Evolutionary conservation across 2,329 filamentous ascomycete genomes (phyloP).

Genomic region (Fusarium bulbicola): DNA sequence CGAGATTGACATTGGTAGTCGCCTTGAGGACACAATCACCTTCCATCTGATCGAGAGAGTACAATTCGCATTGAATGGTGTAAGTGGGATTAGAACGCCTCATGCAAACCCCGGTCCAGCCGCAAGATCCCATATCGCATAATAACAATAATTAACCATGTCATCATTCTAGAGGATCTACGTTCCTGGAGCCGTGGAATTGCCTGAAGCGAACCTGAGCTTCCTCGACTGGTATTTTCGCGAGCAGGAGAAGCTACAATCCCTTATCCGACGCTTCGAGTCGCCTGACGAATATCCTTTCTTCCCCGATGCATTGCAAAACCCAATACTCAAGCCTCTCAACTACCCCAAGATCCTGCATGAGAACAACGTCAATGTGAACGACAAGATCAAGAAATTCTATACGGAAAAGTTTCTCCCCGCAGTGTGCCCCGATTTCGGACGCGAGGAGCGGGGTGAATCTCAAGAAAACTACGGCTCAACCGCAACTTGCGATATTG

Average conservation of each 20-base stretch:
- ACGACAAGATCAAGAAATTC: constrained; percentile 83
- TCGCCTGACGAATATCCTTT: constrained; percentile 98
- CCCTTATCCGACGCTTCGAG: constrained; percentile 91
- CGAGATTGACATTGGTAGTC: constrained; percentile 64
- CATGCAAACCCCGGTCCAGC: constrained; percentile 25
- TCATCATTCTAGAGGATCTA: constrained; percentile 73
- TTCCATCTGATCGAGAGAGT: constrained; percentile 97
- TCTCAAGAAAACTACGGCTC: constrained; percentile 95
- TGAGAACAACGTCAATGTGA: constrained; percentile 89
- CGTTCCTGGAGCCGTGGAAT: constrained; percentile 77
- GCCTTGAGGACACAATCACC: constrained; percentile 96
- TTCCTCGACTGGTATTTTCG: constrained; percentile 94
- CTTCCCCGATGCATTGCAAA: constrained; percentile 83
- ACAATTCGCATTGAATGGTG: constrained; percentile 90
- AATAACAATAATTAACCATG: constrained; percentile 19
- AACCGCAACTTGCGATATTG: constrained; percentile 88
- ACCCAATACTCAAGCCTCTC: constrained; percentile 86
- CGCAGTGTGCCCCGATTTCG: constrained; percentile 79
- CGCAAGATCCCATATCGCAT: constrained; percentile 9
- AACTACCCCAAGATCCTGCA: constrained; percentile 90
- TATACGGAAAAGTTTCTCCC: constrained; percentile 89
- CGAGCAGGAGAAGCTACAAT: constrained; percentile 91
- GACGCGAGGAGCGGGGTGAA: constrained; percentile 82
- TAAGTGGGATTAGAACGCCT: constrained; percentile 29
- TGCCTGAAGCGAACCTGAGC: constrained; percentile 77